phyloP scores from a whole-genome alignment of 768 basidiomycete species.

The Hygrocybe coccinea region DNA sequence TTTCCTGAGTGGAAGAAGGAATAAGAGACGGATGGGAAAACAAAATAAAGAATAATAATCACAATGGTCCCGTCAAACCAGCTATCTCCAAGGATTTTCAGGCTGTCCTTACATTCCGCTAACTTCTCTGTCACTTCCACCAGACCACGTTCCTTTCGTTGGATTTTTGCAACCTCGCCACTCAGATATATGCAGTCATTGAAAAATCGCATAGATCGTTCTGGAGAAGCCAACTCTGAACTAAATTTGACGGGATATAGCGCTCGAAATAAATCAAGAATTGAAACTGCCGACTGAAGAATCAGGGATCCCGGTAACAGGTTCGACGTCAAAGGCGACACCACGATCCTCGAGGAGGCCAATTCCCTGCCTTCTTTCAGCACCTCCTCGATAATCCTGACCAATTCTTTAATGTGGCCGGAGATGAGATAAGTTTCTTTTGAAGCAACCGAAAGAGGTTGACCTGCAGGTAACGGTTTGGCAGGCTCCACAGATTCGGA shows the following conservation, averaged over 20 bases:
- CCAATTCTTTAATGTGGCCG: constrained; percentile 47
- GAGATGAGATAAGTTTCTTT: constrained; percentile 63
- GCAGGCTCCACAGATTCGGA: constrained; percentile 19
- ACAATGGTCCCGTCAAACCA: constrained; percentile 72
- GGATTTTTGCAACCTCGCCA: constrained; percentile 44
- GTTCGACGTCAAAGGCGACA: constrained; percentile 1
- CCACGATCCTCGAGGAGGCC: constrained; percentile 17
- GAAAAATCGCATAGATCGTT: constrained; percentile 64
- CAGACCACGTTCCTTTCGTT: constrained; percentile 18
- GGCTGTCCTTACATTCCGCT: constrained; percentile 44
- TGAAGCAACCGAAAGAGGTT: constrained; percentile 18
- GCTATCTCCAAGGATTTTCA: constrained; percentile 57
- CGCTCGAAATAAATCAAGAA: constrained; percentile 76
- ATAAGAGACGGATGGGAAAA: constrained; percentile 4
- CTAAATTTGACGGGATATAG: constrained; percentile 64
- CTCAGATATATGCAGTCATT: constrained; percentile 77
- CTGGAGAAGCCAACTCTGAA: constrained; percentile 44
- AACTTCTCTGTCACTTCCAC: constrained; percentile 31
- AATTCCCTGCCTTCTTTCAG: constrained; percentile 67
- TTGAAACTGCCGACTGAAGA: constrained; percentile 54
- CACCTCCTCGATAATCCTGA: constrained; percentile 54
- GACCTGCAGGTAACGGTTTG: constrained; percentile 25
- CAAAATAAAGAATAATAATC: constrained; percentile 24
- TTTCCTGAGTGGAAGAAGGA: constrained; percentile 40
- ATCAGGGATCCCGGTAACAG: constrained; percentile 50